phyloP scores from a whole-genome alignment of 768 basidiomycete species.

The Lentinula detonsa region DNA sequence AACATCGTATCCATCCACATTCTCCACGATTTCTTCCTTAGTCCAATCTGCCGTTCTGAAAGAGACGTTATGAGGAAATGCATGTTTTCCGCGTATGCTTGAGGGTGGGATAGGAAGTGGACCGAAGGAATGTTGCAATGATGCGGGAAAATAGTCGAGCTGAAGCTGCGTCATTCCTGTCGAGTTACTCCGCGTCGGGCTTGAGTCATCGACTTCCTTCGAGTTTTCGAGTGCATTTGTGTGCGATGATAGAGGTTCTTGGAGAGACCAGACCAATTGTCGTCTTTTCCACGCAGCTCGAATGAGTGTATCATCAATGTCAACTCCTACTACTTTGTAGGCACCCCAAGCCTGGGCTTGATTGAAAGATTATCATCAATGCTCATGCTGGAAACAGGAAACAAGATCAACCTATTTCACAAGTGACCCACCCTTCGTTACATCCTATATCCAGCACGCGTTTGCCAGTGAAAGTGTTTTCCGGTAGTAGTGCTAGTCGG shows the following conservation, averaged over 20 bases:
- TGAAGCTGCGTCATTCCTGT: not conserved
- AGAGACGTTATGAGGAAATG: conserved; percentile 74
- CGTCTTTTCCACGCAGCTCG: conserved; percentile 70
- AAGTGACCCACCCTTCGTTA: conserved; percentile 82
- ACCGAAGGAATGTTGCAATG: conserved; percentile 72
- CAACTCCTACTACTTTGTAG: conserved; percentile 70
- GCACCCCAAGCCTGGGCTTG: conserved; percentile 64
- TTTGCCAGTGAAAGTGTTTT: conserved; percentile 43
- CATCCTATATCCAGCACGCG: conserved; percentile 80
- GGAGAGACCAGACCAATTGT: conserved; percentile 65
- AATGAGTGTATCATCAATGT: conserved; percentile 77
- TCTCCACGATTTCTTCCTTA: conserved; percentile 44
- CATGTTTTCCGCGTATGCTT: conserved; percentile 20
- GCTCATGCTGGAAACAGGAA: not conserved
- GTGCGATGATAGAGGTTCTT: conserved; percentile 29
- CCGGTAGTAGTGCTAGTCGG: conserved; percentile 58
- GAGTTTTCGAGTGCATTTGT: conserved; percentile 7
- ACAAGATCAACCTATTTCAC: conserved; percentile 64
- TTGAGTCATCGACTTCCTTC: conserved; percentile 18
- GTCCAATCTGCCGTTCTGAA: conserved; percentile 78
- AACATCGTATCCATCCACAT: conserved; percentile 63
- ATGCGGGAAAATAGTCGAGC: conserved; percentile 68
- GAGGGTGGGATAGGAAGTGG: conserved; percentile 61
- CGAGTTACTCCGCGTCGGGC: not conserved
- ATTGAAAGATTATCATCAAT: not conserved